Evolutionary conservation across 2,329 filamentous ascomycete species (phyloP), one percentile per base, ranked within the genome.

Genomic region (Xylariaceae sp.): DNA sequence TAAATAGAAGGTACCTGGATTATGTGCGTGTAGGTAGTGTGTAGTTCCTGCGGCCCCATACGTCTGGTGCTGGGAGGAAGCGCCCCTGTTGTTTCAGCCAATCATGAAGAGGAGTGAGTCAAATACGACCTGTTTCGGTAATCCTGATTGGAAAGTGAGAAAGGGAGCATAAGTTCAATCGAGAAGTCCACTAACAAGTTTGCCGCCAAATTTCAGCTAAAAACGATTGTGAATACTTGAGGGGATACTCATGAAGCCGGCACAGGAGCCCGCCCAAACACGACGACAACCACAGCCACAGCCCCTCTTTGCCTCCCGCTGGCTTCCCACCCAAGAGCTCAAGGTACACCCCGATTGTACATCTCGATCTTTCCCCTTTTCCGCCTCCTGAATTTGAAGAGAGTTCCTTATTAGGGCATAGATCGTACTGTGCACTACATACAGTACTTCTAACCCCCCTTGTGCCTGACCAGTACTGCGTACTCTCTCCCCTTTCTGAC

Each of bases 401-500:
- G 15, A 18, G 33, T 37, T 10, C 33, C 8, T 32, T 11, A 13
- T 18, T 39, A 39, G 18, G n/a, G 11, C 24, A 21, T 32, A 35
- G 21, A 16, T 18, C 29, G 50, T 13, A 37, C 35, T 52, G 18
- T 40, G 24, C 29, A 53, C 39, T 42, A 37, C 21, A 45, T 42
- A 52, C 46, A 15, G 15, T 37, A 35, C 33, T 46, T 58, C 62
- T 53, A 54, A 62, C 52, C 50, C 48, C 47, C 33, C 36, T 20
- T 13, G 53, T 58, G 54, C 46, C 57, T 15, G 43, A 49, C 45
- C 45, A 48, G 49, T 53, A 50, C 48, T 24, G 40, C 26, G 16
- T 24, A 27, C 26, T 27, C 37, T 29, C 29, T 35, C 33, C 36
- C 64, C 64, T 67, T 64, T 64, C 62, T 62, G 60, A 54, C 60